These are phyloP conservation scores for Carex scoparia DNA, from an alignment of 176 grass and related monocot species.

Conservation along the genomic window DNA sequence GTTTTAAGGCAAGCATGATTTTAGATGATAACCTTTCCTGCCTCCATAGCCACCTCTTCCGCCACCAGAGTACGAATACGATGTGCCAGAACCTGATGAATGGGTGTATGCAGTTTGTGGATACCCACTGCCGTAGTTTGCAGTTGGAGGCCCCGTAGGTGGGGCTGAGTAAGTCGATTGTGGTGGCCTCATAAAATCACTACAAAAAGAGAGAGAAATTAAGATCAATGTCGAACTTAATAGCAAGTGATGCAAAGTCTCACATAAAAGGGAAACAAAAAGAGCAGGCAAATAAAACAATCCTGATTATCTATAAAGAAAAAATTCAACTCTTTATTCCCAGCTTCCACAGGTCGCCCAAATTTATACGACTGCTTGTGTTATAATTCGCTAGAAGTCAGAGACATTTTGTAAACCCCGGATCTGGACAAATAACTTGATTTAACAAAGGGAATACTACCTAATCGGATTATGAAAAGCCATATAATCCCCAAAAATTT, in stretches of 20 bases:
- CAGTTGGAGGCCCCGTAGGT: conserved; percentile 4
- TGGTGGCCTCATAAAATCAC: conserved; percentile 30
- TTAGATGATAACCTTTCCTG: conserved; percentile 8
- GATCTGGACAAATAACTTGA: conserved; percentile 15
- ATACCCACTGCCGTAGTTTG: neutral
- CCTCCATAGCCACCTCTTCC: conserved; percentile 20
- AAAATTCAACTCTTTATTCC: neutral
- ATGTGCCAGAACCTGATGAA: neutral
- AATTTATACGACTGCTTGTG: neutral
- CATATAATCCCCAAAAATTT: conserved; percentile 8
- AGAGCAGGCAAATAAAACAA: neutral
- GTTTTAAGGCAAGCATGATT: neutral
- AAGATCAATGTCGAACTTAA: neutral
- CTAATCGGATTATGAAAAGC: conserved; percentile 25
- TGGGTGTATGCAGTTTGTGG: neutral
- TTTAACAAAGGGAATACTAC: conserved; percentile 18
- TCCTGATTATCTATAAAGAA: neutral
- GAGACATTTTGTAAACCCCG: neutral
- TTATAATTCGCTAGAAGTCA: neutral
- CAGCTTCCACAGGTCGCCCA: neutral
- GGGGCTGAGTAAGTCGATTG: neutral
- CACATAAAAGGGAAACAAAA: neutral
- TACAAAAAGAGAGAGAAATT: conserved; percentile 3
- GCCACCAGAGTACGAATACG: neutral
- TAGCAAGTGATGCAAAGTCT: neutral